phyloP scores from a whole-genome alignment of 768 basidiomycete species.

The Amanita jacksonii region DNA sequence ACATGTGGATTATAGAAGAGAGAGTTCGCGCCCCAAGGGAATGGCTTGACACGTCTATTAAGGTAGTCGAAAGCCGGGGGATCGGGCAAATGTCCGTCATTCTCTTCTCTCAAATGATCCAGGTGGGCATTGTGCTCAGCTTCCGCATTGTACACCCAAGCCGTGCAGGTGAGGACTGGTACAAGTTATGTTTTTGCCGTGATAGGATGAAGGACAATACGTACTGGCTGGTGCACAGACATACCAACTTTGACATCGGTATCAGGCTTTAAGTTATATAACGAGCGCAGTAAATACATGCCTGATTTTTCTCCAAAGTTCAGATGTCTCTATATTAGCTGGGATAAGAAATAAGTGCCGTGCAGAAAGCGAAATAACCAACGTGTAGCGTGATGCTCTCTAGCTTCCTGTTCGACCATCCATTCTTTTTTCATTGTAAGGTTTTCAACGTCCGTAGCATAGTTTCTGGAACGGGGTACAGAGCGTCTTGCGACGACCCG shows the following conservation, averaged over 20 bases:
- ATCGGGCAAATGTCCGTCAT: slow-evolving; percentile 64
- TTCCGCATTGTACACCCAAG: slow-evolving; percentile 50
- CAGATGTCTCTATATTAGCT: slow-evolving; percentile 49
- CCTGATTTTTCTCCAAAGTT: slow-evolving; percentile 87
- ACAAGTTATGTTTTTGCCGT: background rate
- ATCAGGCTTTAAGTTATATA: slow-evolving; percentile 7
- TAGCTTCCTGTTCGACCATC: slow-evolving; percentile 42
- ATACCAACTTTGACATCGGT: slow-evolving; percentile 45
- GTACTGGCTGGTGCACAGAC: slow-evolving; percentile 68
- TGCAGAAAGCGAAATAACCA: slow-evolving; percentile 18
- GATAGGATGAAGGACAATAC: slow-evolving; percentile 20
- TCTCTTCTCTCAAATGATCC: slow-evolving; percentile 61
- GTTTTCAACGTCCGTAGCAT: slow-evolving; percentile 25
- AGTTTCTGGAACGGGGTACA: slow-evolving; percentile 29
- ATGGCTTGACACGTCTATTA: slow-evolving; percentile 69
- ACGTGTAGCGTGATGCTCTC: slow-evolving; percentile 57
- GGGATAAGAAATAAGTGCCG: slow-evolving; percentile 4
- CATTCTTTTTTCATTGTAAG: slow-evolving; percentile 29
- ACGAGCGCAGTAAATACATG: slow-evolving; percentile 20
- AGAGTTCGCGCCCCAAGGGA: slow-evolving; percentile 78
- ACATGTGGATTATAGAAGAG: slow-evolving; percentile 77
- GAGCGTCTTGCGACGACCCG: slow-evolving; percentile 37
- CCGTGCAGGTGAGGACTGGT: slow-evolving; percentile 38
- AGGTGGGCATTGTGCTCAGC: slow-evolving; percentile 61
- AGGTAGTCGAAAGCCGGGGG: slow-evolving; percentile 67